Evolutionary conservation across 352 stramenopile species (phyloP).

Genomic region (Phytopythium sindhum): DNA sequence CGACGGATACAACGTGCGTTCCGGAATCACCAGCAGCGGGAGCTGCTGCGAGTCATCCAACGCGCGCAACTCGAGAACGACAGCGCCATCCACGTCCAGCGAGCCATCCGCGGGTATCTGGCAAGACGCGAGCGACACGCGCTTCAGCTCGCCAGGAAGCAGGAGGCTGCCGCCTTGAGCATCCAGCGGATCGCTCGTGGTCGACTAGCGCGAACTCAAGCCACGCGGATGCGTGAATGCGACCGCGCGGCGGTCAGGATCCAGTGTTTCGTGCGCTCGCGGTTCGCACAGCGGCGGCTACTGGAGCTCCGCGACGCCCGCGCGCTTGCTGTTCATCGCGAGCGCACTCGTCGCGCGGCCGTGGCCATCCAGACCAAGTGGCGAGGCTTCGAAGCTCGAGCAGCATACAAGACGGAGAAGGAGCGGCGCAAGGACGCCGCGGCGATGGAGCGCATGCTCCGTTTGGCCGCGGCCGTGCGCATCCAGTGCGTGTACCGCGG

Average conservation of each 20-base stretch:
- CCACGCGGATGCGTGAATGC: neutral
- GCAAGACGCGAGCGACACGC: slow-evolving; percentile 37
- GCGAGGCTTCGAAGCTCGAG: slow-evolving; percentile 26
- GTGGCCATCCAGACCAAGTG: slow-evolving; percentile 51
- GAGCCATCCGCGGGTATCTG: slow-evolving; percentile 40
- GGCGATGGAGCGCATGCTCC: slow-evolving; percentile 31
- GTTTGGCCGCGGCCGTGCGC: slow-evolving; percentile 40
- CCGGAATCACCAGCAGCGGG: slow-evolving; percentile 52
- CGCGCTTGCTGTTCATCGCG: neutral
- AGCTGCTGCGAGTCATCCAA: slow-evolving; percentile 60
- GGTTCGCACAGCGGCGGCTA: slow-evolving; percentile 1
- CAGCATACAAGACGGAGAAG: slow-evolving; percentile 29
- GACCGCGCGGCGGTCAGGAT: neutral
- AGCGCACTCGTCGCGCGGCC: slow-evolving; percentile 33
- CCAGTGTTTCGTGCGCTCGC: slow-evolving; percentile 1
- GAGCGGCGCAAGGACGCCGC: slow-evolving; percentile 25
- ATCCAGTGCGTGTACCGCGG: slow-evolving; percentile 69
- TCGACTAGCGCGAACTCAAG: neutral
- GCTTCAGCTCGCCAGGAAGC: no score
- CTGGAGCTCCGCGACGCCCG: neutral
- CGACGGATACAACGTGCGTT: slow-evolving; percentile 67
- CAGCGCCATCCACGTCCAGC: slow-evolving; percentile 51
- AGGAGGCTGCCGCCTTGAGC: neutral
- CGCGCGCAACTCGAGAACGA: slow-evolving; percentile 60
- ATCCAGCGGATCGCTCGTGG: neutral